phyloP scores from a whole-genome alignment of 208 protist species.

The Lotmaria passim region DNA sequence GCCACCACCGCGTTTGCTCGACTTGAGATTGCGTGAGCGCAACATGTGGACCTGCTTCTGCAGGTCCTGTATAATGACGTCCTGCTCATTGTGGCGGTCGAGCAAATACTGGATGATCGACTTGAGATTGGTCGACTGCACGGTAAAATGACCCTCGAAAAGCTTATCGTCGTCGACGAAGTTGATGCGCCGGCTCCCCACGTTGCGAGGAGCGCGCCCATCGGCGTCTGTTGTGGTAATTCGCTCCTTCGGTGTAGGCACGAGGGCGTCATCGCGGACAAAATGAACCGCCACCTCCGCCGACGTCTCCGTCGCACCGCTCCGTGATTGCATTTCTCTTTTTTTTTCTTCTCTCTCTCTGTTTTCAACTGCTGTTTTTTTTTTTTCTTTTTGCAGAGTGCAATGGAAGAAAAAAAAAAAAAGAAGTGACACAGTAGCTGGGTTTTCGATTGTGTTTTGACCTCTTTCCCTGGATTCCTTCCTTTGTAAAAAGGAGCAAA shows the following conservation, averaged over 20 bases:
- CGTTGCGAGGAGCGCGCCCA: slow-evolving; percentile 41
- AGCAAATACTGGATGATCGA: slow-evolving; percentile 80
- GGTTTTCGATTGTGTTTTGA: too few relatives aligned
- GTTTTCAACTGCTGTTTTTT: too few relatives aligned
- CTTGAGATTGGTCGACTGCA: slow-evolving; percentile 84
- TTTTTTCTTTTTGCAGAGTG: too few relatives aligned
- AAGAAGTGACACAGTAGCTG: too few relatives aligned
- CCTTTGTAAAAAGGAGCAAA: too few relatives aligned
- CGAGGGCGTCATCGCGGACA: slow-evolving; percentile 14
- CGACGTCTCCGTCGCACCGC: neutral
- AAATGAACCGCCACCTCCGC: slow-evolving; percentile 25
- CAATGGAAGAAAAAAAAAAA: too few relatives aligned
- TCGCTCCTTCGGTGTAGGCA: slow-evolving; percentile 17
- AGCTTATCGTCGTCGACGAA: slow-evolving; percentile 89
- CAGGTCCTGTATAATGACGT: slow-evolving; percentile 77
- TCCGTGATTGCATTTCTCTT: neutral
- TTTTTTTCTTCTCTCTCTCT: too few relatives aligned
- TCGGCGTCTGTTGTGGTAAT: slow-evolving; percentile 34
- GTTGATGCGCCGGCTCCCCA: slow-evolving; percentile 48
- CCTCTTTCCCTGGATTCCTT: too few relatives aligned
- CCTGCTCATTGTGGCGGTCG: slow-evolving; percentile 75
- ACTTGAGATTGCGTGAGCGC: slow-evolving; percentile 39
- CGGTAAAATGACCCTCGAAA: slow-evolving; percentile 89
- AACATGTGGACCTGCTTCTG: slow-evolving; percentile 79
- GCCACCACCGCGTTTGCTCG: slow-evolving; percentile 24